Base-by-base conservation (phyloP, 225 moss, liverwort and hornwort species). In the Physcomitrellopsis africana region DNA sequence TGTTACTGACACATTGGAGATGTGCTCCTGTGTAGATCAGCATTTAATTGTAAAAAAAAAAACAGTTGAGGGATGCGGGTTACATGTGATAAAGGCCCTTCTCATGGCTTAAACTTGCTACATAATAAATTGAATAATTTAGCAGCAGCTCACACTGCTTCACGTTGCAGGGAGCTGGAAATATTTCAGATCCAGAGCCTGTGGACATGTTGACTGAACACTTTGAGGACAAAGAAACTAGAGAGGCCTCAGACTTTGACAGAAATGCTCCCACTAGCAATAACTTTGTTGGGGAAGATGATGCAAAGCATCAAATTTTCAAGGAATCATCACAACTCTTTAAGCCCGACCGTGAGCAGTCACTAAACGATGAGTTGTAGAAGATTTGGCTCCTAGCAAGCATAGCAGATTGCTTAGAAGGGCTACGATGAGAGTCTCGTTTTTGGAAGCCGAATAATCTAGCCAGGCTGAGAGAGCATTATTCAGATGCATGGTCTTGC, bases 321-420 rank as follows among this genome's bases (percentile, higher is more conserved):
- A 72, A 68, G 13, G 42, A 80, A 76, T 53, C 27, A 63, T 3
- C 20, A 12, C 52, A 73, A 19, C 60, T 37, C 45, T 77, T 73
- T 53, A 80, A 53, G 27, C 8, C 60, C 15, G 51, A 72, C 16
- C 19, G 1, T 41, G 18, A 16, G 24, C 32, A 76, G 10, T 47
- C 76, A 42, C 26, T 59, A 8, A 72, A 69, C 0, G 76, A 80
- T 65, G 83, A 83, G 1, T 77, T 83, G 14, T 83, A 43, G 52
- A 75, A 56, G 11, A 1, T 3, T 1, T 58, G n/a, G 4, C 16
- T 26, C 7, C 52, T 1, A 44, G 10, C 15, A 11, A 43, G 51
- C n/a, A 9, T 47, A 57, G 18, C 19, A 32, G 66, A 67, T 20
- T 18, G 42, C 49, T 61, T 10, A 63, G 32, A 37, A 37, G 18